Evolutionary conservation across 805 yeast species (phyloP).

Genomic region (Kockiozyma suomiensis): DNA sequence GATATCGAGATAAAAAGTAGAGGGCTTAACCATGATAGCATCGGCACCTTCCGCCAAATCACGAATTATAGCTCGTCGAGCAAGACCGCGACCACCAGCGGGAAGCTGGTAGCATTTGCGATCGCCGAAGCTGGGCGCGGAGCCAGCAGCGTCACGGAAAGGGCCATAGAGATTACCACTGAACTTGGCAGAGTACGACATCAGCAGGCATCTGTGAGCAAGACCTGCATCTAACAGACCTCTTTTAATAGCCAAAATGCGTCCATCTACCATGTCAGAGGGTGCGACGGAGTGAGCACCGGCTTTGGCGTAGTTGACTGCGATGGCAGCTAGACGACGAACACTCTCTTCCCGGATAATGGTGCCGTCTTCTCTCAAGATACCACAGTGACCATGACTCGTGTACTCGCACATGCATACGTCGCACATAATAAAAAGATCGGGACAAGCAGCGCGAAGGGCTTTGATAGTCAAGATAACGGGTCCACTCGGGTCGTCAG

Average conservation of each 20-base stretch:
- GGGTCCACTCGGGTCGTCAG: constrained; percentile 96
- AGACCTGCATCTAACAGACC: constrained; percentile 79
- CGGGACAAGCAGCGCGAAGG: constrained; percentile 70
- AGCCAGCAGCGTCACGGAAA: constrained; percentile 96
- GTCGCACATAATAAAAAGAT: constrained; percentile 84
- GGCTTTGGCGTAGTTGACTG: constrained; percentile 91
- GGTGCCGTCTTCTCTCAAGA: constrained; percentile 82
- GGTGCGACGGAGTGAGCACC: constrained; percentile 98
- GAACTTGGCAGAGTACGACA: constrained; percentile 95
- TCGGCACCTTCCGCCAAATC: constrained; percentile 94
- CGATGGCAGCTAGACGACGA: constrained; percentile 86
- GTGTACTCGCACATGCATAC: constrained; percentile 97
- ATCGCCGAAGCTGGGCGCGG: constrained; percentile 87
- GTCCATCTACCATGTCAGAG: constrained; percentile 96
- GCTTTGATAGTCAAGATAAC: constrained; percentile 78
- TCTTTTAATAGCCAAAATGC: constrained; percentile 81
- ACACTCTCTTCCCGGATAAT: constrained; percentile 76
- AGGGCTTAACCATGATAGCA: constrained; percentile 93
- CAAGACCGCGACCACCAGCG: constrained; percentile 87
- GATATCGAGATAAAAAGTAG: constrained; percentile 90
- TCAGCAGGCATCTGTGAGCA: constrained; percentile 84
- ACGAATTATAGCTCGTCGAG: constrained; percentile 84
- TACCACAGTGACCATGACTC: constrained; percentile 97
- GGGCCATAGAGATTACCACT: constrained; percentile 93
- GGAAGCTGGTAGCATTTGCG: constrained; percentile 93